Percentiles rank a stretch among this genome's conserved stretches.
phyloP scores from a whole-genome alignment of 805 yeast genomes.

The Yarrowia sp. region DNA sequence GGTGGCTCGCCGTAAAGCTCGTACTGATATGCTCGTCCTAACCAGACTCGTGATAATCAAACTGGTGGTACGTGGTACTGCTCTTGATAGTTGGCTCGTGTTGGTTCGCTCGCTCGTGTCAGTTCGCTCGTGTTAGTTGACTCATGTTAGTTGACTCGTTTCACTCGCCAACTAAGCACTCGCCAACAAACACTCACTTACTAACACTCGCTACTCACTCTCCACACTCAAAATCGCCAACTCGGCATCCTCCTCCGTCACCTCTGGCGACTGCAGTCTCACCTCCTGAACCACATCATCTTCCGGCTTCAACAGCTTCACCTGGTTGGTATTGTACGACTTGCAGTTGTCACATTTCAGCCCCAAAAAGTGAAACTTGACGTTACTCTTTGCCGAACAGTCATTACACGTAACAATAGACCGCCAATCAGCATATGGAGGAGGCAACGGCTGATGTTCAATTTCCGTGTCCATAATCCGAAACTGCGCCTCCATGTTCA shows the following conservation, averaged over 20 bases:
- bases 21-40: too few relatives aligned
- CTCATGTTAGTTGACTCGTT: too few relatives aligned
- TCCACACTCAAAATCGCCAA: neutral
- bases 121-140: too few relatives aligned
- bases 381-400: conserved; percentile 76
- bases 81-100: too few relatives aligned
- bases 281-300: conserved; percentile 4
- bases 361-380: conserved; percentile 78
- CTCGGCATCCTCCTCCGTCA: conserved; percentile 10
- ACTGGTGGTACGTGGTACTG: too few relatives aligned
- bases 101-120: too few relatives aligned
- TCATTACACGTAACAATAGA: conserved; percentile 71
- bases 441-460: conserved; percentile 68
- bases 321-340: conserved; percentile 80
- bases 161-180: too few relatives aligned
- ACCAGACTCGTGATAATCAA: too few relatives aligned
- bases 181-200: too few relatives aligned
- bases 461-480: conserved; percentile 84
- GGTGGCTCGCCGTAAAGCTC: too few relatives aligned
- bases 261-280: neutral
- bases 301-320: conserved; percentile 65
- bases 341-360: conserved; percentile 81
- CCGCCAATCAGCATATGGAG: conserved; percentile 72
- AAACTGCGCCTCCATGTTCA: conserved; percentile 86
- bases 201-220: too few relatives aligned